Conservation (phyloP, 345 rosid species). For the Combretum micranthum region DNA sequence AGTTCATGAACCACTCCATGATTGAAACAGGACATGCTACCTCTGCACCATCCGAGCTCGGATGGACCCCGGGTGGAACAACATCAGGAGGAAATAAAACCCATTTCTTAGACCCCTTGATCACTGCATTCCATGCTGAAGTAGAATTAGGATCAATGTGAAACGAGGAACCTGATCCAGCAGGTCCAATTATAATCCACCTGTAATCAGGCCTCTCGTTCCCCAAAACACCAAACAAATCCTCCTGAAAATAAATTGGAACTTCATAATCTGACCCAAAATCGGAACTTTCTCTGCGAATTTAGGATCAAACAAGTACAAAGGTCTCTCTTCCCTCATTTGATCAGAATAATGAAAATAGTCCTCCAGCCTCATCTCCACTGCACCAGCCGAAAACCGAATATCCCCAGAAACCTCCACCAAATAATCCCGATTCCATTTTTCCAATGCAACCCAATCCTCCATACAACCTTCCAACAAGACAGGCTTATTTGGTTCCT, state of each 20-base stretch:
- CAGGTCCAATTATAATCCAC: constrained; percentile 93
- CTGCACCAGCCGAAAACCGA: constrained; percentile 74
- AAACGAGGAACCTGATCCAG: constrained; percentile 94
- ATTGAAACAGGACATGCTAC: constrained; percentile 98
- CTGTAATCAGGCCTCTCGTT: constrained; percentile 81
- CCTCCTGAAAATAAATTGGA: constrained; percentile 78
- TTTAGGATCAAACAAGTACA: constrained; percentile 92
- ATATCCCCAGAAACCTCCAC: constrained; percentile 40
- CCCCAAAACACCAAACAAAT: constrained; percentile 77
- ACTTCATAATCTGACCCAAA: constrained; percentile 70
- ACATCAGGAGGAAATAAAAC: constrained; percentile 90
- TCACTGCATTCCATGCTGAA: constrained; percentile 94
- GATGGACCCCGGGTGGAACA: constrained; percentile 92
- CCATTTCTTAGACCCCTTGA: constrained; percentile 95
- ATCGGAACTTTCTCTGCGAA: constrained; percentile 67
- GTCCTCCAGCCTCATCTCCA: constrained; percentile 72
- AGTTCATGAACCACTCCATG: constrained; percentile 98
- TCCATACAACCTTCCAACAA: constrained; percentile 85
- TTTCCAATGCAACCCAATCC: constrained; percentile 57
- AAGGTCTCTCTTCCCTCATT: constrained; percentile 80
- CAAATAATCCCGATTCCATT: constrained; percentile 76
- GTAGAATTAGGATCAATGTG: constrained; percentile 99
- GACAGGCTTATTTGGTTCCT: constrained; percentile 84
- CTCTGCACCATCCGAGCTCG: constrained; percentile 94
- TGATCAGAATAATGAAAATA: constrained; percentile 68